A percentile compares a stretch with the other conserved stretches of the same genome.
These are phyloP conservation scores for Lodderomyces jiufengensis DNA, from an alignment of 1,139 yeast species.

Conservation along the genomic window DNA sequence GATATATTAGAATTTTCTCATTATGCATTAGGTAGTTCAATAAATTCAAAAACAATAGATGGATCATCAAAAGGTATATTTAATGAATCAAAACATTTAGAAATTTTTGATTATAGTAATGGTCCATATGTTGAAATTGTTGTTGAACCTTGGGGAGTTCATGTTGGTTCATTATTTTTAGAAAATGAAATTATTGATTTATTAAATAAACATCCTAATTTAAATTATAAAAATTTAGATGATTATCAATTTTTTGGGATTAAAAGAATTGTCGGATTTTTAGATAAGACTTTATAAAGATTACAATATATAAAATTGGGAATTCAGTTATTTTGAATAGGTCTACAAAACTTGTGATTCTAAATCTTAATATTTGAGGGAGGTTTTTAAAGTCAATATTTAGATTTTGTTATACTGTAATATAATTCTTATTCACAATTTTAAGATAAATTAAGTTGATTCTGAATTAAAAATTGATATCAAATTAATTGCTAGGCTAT, in stretches of 20 bases:
- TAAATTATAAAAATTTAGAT: slow-evolving; percentile 16
- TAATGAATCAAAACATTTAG: slow-evolving; percentile 18
- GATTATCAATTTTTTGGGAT: slow-evolving; percentile 26
- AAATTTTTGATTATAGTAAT: slow-evolving; percentile 13
- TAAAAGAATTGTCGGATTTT: slow-evolving; percentile 23
- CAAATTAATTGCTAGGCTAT: too few species aligned
- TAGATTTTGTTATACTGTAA: too few species aligned
- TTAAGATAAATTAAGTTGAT: too few species aligned
- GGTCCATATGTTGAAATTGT: slow-evolving; percentile 19
- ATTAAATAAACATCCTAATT: slow-evolving; percentile 9
- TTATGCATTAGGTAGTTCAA: slow-evolving; percentile 29
- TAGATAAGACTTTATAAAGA: slow-evolving; percentile 21
- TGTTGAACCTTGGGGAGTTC: slow-evolving; percentile 45
- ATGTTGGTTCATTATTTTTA: slow-evolving; percentile 33
- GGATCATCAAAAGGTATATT: slow-evolving; percentile 25
- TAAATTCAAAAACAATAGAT: slow-evolving; percentile 16
- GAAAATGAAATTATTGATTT: slow-evolving; percentile 23
- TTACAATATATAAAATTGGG: too few species aligned
- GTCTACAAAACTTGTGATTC: too few species aligned
- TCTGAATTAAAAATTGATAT: too few species aligned
- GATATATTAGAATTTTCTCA: slow-evolving; percentile 36
- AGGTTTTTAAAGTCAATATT: too few species aligned
- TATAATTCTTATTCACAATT: too few species aligned
- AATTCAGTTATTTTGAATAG: too few species aligned
- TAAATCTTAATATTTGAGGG: too few species aligned